Conservation (phyloP, 805 yeast species). For the Saccharomycopsis sp. region DNA sequence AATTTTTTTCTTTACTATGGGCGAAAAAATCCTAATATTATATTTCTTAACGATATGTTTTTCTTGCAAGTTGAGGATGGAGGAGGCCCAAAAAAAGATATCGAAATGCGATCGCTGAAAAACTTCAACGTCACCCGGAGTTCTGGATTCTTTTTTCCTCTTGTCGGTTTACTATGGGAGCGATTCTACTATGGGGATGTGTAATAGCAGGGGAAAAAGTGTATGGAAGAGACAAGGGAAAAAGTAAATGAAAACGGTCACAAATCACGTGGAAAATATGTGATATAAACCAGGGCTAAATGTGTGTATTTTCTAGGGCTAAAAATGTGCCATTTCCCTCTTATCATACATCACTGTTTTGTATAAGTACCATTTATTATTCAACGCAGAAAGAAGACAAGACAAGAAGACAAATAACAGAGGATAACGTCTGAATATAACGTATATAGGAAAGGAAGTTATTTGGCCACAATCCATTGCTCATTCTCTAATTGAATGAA, state of each 20-base stretch:
- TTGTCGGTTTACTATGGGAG: background rate
- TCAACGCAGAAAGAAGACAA: too few relatives aligned
- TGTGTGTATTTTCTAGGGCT: too few relatives aligned
- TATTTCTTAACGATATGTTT: background rate
- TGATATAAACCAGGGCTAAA: background rate
- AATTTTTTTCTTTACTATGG: background rate
- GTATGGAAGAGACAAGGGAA: background rate
- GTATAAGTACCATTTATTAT: too few relatives aligned
- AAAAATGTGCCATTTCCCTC: too few relatives aligned
- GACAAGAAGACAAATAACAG: background rate
- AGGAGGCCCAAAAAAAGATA: background rate
- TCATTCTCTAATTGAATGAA: conserved; percentile 21
- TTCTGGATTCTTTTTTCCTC: background rate
- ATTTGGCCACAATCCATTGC: conserved; percentile 5
- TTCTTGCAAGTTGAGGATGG: background rate
- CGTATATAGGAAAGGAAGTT: background rate
- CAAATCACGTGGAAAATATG: background rate
- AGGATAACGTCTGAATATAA: background rate
- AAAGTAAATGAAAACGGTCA: background rate
- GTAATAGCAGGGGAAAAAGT: background rate
- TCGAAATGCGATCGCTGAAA: background rate
- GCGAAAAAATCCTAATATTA: background rate
- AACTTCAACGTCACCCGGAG: background rate
- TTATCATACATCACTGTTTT: too few relatives aligned
- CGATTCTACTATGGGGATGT: background rate